A percentile compares a stretch with the other conserved stretches of the same genome.
Evolutionary conservation across 768 basidiomycete genomes (phyloP).

Genomic region (Calocera cornea): DNA sequence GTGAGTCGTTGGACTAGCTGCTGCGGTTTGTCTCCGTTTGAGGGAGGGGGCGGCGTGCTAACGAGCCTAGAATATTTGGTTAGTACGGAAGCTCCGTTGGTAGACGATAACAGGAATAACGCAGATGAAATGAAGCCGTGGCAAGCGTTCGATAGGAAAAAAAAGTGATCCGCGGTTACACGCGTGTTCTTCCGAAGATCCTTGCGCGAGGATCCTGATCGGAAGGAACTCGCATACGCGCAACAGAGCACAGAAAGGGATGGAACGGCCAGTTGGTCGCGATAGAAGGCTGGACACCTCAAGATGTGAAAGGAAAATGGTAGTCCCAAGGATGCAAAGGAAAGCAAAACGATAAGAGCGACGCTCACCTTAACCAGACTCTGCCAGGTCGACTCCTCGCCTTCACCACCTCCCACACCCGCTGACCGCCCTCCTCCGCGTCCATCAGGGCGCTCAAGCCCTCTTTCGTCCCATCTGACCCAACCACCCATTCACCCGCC

Average conservation of each 20-base stretch:
- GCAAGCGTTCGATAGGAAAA: background rate
- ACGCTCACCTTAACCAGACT: slow-evolving; percentile 7
- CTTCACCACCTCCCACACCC: slow-evolving; percentile 15
- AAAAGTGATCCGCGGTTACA: background rate
- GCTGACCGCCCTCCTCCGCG: slow-evolving; percentile 8
- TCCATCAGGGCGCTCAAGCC: slow-evolving; percentile 12
- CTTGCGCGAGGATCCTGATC: background rate
- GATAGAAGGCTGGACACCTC: background rate
- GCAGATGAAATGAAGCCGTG: background rate
- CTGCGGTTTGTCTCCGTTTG: background rate
- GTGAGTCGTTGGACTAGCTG: background rate
- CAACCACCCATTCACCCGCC: slow-evolving; percentile 67
- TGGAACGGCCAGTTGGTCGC: background rate
- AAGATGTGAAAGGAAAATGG: background rate
- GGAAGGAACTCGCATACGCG: background rate
- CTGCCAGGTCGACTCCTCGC: slow-evolving; percentile 16
- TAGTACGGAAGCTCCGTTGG: background rate
- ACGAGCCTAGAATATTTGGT: background rate
- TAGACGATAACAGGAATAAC: background rate
- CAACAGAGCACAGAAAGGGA: background rate
- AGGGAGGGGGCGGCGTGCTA: background rate
- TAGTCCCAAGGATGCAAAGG: background rate
- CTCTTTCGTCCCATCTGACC: slow-evolving; percentile 53
- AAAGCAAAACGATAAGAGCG: background rate
- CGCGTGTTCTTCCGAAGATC: background rate